Percentiles rank a stretch among this genome's conserved stretches.
These are phyloP conservation scores for Pythium coloratum DNA, from an alignment of 352 stramenopile species.

Conservation along the genomic window DNA sequence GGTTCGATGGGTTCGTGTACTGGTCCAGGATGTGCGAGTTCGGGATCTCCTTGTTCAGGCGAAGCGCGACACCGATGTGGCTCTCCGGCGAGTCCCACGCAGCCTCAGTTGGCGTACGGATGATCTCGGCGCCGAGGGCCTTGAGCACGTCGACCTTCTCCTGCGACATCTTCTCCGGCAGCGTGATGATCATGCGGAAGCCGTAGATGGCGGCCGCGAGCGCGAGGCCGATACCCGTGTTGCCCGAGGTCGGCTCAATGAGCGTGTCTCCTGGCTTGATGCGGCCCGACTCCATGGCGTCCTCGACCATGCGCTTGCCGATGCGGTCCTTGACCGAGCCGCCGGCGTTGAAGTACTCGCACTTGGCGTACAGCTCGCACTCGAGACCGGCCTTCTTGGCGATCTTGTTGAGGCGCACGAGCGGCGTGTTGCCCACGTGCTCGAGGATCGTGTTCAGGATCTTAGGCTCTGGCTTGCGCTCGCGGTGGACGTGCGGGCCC, in stretches of 20 bases:
- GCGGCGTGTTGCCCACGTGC: constrained; percentile 94
- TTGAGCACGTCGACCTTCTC: constrained; percentile 97
- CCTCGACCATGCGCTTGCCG: constrained; percentile 85
- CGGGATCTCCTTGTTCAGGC: constrained; percentile 93
- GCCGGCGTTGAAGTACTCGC: constrained; percentile 95
- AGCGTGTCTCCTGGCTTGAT: constrained; percentile 93
- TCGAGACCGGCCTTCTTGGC: constrained; percentile 68
- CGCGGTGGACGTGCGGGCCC: constrained; percentile 62
- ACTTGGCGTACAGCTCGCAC: constrained; percentile 93
- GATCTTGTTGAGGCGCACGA: constrained; percentile 92
- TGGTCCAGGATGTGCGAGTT: constrained; percentile 96
- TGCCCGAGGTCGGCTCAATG: constrained; percentile 96
- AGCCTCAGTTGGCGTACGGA: constrained; percentile 95
- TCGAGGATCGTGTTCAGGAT: constrained; percentile 94
- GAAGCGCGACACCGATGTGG: constrained; percentile 93
- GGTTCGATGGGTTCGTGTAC: constrained; percentile 97
- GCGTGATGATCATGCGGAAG: constrained; percentile 94
- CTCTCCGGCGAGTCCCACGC: constrained; percentile 95
- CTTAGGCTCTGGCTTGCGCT: constrained; percentile 56
- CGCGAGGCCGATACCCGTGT: constrained; percentile 97
- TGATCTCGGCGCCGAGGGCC: constrained; percentile 94
- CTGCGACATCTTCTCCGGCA: constrained; percentile 96
- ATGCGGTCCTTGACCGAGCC: constrained; percentile 90
- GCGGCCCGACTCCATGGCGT: constrained; percentile 81
- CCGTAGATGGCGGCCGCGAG: constrained; percentile 96